These are phyloP conservation scores for Chlamydomonas incerta DNA, from an alignment of 139 green algal genomes.

Conservation along the genomic window DNA sequence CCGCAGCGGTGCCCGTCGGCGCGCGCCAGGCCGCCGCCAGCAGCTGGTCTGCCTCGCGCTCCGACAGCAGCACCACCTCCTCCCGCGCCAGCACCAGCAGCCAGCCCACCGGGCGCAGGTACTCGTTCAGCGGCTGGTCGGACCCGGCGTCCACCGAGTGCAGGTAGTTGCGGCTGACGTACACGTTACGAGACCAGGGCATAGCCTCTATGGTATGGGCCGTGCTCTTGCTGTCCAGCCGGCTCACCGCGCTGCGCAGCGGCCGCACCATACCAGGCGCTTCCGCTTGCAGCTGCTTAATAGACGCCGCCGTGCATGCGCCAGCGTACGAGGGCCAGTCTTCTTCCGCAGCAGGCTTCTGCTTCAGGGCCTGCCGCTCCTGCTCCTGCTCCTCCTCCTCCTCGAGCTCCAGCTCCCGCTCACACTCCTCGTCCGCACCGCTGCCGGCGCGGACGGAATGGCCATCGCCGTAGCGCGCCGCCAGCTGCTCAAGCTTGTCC, in stretches of 20 bases:
- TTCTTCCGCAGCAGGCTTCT: not conserved
- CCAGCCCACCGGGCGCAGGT: constrained; percentile 51
- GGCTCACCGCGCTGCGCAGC: too few relatives aligned
- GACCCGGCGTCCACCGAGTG: not conserved
- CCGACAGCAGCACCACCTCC: constrained; percentile 61
- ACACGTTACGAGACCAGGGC: constrained; percentile 13
- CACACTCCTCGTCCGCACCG: constrained; percentile 53
- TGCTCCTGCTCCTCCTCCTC: constrained; percentile 66
- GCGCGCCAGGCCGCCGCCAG: not conserved
- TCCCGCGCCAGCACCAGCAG: constrained; percentile 48
- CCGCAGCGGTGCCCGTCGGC: too few relatives aligned
- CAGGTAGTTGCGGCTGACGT: constrained; percentile 56
- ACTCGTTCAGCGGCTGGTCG: constrained; percentile 16
- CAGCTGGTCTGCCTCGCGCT: constrained; percentile 62
- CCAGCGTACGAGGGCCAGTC: constrained; percentile 41
- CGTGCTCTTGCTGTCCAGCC: too few relatives aligned
- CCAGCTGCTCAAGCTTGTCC: not conserved
- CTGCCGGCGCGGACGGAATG: not conserved
- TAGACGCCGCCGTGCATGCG: not conserved
- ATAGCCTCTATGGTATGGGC: too few relatives aligned
- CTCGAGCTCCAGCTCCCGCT: constrained; percentile 62
- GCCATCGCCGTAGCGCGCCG: not conserved
- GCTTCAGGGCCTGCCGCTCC: constrained; percentile 44
- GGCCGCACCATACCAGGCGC: not conserved
- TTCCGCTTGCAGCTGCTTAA: not conserved